A percentile compares a stretch with the other conserved stretches of the same genome.
Conservation (phyloP, 345 rosid species). For the Anacardium occidentale region DNA sequence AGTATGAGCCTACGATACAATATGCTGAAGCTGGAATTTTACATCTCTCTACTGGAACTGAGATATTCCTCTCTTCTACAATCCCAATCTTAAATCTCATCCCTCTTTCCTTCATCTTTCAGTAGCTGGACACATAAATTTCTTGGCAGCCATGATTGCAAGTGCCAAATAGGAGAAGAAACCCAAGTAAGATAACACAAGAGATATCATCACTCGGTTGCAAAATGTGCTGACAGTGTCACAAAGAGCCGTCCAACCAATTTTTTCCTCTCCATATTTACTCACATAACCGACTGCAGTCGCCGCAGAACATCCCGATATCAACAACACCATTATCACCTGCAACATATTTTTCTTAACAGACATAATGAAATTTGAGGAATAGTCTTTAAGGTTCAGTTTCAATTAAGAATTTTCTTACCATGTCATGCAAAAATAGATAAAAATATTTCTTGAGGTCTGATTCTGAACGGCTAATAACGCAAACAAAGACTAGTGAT, state of each 20-base stretch:
- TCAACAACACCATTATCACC: constrained; percentile 48
- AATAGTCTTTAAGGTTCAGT: too few species aligned
- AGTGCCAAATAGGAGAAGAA: constrained; percentile 47
- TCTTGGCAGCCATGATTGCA: constrained; percentile 32
- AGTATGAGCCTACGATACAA: too few species aligned
- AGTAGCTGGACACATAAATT: constrained; percentile 25
- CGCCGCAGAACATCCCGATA: constrained; percentile 55
- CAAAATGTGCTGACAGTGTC: constrained; percentile 42
- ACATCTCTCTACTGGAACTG: too few species aligned
- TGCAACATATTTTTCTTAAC: constrained; percentile 25
- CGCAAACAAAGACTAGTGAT: constrained; percentile 35
- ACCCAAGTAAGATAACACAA: constrained; percentile 46
- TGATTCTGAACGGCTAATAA: constrained; percentile 24
- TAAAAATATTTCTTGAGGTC: constrained; percentile 26
- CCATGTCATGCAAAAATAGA: constrained; percentile 52
- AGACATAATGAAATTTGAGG: neutral
- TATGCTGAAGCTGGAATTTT: too few species aligned
- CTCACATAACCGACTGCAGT: constrained; percentile 48
- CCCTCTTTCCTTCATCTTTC: neutral
- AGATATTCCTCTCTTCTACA: neutral
- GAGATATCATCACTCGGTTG: constrained; percentile 25
- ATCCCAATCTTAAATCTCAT: neutral
- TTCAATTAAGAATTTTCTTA: constrained; percentile 20
- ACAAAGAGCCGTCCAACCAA: constrained; percentile 44
- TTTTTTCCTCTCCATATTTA: constrained; percentile 39